phyloP scores from a whole-genome alignment of 2,329 filamentous ascomycete genomes.

The Passalora sequoiae region DNA sequence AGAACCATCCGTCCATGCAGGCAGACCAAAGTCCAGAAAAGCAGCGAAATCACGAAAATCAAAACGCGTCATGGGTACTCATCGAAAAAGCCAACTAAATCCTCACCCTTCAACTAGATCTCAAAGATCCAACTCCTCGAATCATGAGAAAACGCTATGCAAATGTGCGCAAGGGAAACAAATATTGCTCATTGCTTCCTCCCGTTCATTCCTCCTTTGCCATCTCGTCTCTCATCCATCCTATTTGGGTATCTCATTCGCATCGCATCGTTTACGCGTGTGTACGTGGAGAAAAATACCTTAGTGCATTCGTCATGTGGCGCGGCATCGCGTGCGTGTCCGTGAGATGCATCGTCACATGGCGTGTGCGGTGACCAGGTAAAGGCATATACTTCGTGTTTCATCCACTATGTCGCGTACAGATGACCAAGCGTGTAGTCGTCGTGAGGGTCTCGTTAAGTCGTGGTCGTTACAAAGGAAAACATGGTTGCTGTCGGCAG shows the following conservation, averaged over 20 bases:
- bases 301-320: not conserved
- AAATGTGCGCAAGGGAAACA: too few relatives aligned
- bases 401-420: not conserved
- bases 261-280: too few relatives aligned
- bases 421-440: not conserved
- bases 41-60: not conserved
- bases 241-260: too few relatives aligned
- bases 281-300: not conserved
- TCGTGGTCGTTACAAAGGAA: not conserved
- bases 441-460: conserved; percentile 1
- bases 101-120: too few relatives aligned
- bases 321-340: too few relatives aligned
- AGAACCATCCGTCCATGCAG: too few relatives aligned
- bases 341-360: not conserved
- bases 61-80: not conserved
- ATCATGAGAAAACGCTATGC: not conserved
- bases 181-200: too few relatives aligned
- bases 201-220: too few relatives aligned
- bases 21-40: not conserved
- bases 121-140: not conserved
- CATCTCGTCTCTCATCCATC: too few relatives aligned
- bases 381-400: not conserved
- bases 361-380: too few relatives aligned
- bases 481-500: too few relatives aligned
- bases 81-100: not conserved